phyloP scores from a whole-genome alignment of 108 stramenopile species.

The Asterionellopsis glacialis region DNA sequence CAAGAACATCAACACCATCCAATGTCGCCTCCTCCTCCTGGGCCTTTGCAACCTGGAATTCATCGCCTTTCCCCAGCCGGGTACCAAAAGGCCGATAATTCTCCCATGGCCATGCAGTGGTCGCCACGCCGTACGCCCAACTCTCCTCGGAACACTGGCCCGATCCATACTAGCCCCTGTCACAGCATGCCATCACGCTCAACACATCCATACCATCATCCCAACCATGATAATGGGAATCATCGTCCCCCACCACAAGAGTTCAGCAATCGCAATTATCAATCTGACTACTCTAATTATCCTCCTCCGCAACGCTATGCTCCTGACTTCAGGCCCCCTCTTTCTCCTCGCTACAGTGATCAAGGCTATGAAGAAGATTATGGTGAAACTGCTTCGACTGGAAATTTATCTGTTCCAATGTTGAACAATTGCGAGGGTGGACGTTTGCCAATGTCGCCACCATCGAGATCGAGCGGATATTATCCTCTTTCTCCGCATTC shows the following conservation, averaged over 20 bases:
- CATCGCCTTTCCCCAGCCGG: conserved; percentile 1
- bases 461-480: background rate
- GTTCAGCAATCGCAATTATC: background rate
- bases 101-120: background rate
- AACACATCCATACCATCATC: conserved; percentile 1
- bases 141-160: background rate
- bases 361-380: background rate
- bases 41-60: background rate
- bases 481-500: background rate
- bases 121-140: background rate
- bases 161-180: background rate
- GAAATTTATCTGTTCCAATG: background rate
- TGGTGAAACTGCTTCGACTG: background rate
- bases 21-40: background rate
- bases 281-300: background rate
- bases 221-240: background rate
- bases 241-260: background rate
- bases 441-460: background rate
- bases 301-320: background rate
- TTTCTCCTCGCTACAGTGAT: background rate
- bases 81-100: background rate
- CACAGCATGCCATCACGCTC: background rate
- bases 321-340: background rate
- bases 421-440: background rate
- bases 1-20: background rate